These are phyloP conservation scores for Phytophthora sojae DNA, from an alignment of 352 stramenopile species.

Conservation along the genomic window DNA sequence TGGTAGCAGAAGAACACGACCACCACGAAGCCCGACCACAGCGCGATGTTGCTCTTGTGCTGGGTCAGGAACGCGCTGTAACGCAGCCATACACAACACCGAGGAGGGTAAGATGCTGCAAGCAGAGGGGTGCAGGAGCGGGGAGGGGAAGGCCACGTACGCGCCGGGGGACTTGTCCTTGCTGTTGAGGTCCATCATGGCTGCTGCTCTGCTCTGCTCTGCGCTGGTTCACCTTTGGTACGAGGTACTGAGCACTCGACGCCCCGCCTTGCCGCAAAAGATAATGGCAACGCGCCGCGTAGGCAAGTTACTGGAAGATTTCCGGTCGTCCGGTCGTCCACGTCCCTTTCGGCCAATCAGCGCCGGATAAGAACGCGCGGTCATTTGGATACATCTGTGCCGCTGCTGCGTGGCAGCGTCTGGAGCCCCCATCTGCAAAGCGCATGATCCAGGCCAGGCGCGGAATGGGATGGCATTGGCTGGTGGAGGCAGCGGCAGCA, in stretches of 20 bases:
- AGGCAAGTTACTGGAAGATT: conserved; percentile 24
- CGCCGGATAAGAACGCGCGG: conserved; percentile 10
- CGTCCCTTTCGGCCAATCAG: conserved; percentile 9
- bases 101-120: background rate
- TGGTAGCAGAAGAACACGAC: conserved; percentile 96
- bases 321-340: conserved; percentile 28
- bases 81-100: background rate
- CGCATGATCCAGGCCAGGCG: background rate
- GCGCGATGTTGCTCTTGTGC: conserved; percentile 96
- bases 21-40: conserved; percentile 97
- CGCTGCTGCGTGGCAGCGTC: background rate
- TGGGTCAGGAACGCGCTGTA: conserved; percentile 77
- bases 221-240: too few species aligned
- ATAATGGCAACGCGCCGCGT: conserved; percentile 27
- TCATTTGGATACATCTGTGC: conserved; percentile 11
- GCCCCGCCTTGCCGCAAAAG: conserved; percentile 17
- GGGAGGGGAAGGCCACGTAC: conserved; percentile 35
- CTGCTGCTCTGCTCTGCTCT: background rate
- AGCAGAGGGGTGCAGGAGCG: background rate
- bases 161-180: conserved; percentile 66
- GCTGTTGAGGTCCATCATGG: conserved; percentile 57
- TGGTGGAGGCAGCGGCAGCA: background rate
- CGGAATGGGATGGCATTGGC: background rate
- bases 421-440: background rate
- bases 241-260: background rate